Conservation (phyloP, 1,284 basidiomycete genomes). For the Chondrostereum purpureum region DNA sequence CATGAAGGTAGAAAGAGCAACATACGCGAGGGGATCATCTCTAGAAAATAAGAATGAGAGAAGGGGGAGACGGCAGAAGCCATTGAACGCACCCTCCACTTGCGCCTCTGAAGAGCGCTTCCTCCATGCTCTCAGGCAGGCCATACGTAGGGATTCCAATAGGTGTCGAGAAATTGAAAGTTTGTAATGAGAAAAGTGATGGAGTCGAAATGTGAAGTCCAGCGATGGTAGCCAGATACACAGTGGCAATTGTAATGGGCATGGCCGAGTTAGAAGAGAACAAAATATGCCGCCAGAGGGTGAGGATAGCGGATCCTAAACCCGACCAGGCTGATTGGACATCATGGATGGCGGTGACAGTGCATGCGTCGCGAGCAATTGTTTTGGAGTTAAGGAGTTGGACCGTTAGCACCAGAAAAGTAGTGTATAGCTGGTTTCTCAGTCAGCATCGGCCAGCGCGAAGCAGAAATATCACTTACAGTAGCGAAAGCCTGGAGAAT, state of each 20-base stretch:
- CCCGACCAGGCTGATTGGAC: background rate
- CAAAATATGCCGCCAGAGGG: background rate
- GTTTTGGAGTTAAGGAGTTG: no score
- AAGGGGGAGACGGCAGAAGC: no score
- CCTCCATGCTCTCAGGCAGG: no score
- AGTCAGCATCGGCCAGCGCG: no score
- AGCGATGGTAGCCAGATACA: background rate
- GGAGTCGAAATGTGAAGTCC: background rate
- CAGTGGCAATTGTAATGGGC: background rate
- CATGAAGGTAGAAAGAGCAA: background rate
- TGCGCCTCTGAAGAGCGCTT: no score
- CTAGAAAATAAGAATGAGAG: no score
- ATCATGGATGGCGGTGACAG: background rate
- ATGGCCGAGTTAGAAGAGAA: background rate
- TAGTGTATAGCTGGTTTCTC: no score
- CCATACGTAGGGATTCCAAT: background rate
- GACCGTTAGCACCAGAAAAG: background rate
- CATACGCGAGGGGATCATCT: background rate
- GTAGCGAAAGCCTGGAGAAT: background rate
- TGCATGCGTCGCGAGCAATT: background rate
- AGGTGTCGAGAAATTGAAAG: background rate
- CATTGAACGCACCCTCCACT: no score
- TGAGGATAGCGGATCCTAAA: background rate
- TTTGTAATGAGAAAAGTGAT: background rate
- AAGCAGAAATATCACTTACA: no score